Percentiles rank a stretch among this genome's conserved stretches.
Conservation (phyloP, 169 alveolate species). For the Babesia bigemina region DNA sequence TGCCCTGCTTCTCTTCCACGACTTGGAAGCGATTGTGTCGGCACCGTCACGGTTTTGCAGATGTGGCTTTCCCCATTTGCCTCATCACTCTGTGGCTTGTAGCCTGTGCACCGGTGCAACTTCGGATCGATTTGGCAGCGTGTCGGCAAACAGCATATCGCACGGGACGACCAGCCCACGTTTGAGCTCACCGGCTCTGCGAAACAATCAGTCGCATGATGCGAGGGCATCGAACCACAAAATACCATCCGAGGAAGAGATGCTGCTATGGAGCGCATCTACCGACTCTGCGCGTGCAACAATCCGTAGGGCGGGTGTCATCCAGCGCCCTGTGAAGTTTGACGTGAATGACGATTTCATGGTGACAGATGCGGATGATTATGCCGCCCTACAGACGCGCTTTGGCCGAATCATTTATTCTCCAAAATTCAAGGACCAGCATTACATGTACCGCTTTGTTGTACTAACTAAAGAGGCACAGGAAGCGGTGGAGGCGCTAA, state of each 20-base stretch:
- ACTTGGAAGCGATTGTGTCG: slow-evolving; percentile 25
- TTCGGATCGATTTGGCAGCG: not conserved
- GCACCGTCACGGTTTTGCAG: slow-evolving; percentile 24
- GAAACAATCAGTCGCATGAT: not conserved
- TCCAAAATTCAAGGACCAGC: slow-evolving; percentile 62
- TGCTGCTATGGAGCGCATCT: slow-evolving; percentile 40
- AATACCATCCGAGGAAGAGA: slow-evolving; percentile 8
- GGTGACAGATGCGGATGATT: slow-evolving; percentile 69
- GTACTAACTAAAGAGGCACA: slow-evolving; percentile 61
- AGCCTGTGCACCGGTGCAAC: not conserved
- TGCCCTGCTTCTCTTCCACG: slow-evolving; percentile 13
- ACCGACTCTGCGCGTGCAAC: slow-evolving; percentile 53
- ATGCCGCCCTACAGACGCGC: slow-evolving; percentile 46
- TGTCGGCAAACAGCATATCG: no score
- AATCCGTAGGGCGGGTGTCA: slow-evolving; percentile 19
- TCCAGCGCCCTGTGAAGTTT: slow-evolving; percentile 28
- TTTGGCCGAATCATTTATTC: slow-evolving; percentile 66
- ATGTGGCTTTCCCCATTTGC: not conserved
- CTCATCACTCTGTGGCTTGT: no score
- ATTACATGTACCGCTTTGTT: slow-evolving; percentile 63
- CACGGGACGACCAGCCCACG: not conserved
- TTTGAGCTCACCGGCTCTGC: no score
- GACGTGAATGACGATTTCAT: slow-evolving; percentile 67
- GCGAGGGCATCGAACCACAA: not conserved
- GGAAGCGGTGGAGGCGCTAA: slow-evolving; percentile 58